These are phyloP conservation scores for Phyllosticta citriasiana DNA, from an alignment of 2,329 filamentous ascomycete genomes.

Conservation along the genomic window DNA sequence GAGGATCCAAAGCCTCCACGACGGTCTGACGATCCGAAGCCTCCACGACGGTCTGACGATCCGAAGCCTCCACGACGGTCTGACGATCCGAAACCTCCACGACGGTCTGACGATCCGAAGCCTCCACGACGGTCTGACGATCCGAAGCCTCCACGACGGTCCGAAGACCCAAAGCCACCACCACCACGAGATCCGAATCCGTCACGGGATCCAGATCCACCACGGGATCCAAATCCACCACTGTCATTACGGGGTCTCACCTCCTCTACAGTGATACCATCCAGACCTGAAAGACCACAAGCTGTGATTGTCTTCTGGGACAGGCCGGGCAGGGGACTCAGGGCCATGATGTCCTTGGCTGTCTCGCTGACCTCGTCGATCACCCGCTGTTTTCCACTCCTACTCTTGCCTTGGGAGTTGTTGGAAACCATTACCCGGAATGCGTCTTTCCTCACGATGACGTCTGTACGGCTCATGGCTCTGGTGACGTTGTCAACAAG, in stretches of 20 bases:
- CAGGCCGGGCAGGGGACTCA: not conserved
- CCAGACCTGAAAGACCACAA: not conserved
- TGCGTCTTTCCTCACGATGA: not conserved
- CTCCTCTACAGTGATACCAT: not conserved
- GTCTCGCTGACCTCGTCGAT: not conserved
- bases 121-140: conserved; percentile 2
- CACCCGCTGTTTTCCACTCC: not conserved
- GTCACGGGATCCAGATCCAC: no score
- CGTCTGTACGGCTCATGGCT: not conserved
- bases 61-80: conserved; percentile 13
- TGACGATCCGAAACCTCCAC: conserved; percentile 4
- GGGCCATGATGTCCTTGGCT: not conserved
- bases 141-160: not conserved
- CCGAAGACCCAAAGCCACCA: not conserved
- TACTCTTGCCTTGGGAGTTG: not conserved
- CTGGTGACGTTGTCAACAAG: conserved; percentile 27
- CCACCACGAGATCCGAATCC: no score
- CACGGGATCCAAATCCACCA: not conserved
- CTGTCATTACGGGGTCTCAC: no score
- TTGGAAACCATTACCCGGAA: not conserved
- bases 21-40: no score
- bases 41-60: not conserved
- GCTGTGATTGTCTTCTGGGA: not conserved
- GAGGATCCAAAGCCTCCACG: no score
- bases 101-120: conserved; percentile 9